These are phyloP conservation scores for Botrytis pseudocinerea DNA, from an alignment of 2,329 filamentous ascomycete genomes.

Conservation along the genomic window DNA sequence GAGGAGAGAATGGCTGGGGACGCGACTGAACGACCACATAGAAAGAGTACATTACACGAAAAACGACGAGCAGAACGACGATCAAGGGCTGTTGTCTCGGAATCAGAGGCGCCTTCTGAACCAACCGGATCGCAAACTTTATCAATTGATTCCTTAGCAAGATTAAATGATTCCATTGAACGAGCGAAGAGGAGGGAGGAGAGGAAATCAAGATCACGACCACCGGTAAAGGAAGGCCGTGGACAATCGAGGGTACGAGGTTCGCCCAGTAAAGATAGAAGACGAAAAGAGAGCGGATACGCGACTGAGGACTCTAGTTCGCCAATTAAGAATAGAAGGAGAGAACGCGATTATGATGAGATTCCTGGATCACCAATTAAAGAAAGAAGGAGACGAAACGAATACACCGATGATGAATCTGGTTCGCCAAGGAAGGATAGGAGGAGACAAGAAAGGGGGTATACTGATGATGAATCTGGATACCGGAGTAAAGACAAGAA, in stretches of 20 bases:
- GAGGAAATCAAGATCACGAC: constrained; percentile 48
- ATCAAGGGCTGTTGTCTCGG: constrained; percentile 30
- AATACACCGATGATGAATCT: constrained; percentile 18
- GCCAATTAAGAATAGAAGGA: constrained; percentile 9
- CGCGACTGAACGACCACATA: constrained; percentile 11
- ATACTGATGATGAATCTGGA: constrained; percentile 20
- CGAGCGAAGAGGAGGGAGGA: constrained; percentile 28
- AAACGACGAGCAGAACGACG: constrained; percentile 24
- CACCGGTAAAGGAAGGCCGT: constrained; percentile 65
- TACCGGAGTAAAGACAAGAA: background rate
- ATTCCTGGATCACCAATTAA: constrained; percentile 16
- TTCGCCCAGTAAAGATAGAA: constrained; percentile 16
- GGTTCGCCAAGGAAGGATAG: constrained; percentile 8
- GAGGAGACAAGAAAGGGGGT: constrained; percentile 3
- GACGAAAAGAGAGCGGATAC: constrained; percentile 15
- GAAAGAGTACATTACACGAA: constrained; percentile 20
- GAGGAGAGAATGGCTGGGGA: constrained; percentile 24
- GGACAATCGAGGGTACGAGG: constrained; percentile 64
- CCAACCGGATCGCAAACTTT: constrained; percentile 36
- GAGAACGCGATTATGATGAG: constrained; percentile 15
- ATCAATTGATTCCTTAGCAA: constrained; percentile 39
- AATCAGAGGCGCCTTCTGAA: constrained; percentile 31
- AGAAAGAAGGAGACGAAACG: constrained; percentile 12
- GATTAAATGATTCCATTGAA: constrained; percentile 39
- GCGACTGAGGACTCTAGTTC: constrained; percentile 12